These are phyloP conservation scores for Glomus cerebriforme DNA, from an alignment of 192 early-diverging fungal genomes.

Conservation along the genomic window DNA sequence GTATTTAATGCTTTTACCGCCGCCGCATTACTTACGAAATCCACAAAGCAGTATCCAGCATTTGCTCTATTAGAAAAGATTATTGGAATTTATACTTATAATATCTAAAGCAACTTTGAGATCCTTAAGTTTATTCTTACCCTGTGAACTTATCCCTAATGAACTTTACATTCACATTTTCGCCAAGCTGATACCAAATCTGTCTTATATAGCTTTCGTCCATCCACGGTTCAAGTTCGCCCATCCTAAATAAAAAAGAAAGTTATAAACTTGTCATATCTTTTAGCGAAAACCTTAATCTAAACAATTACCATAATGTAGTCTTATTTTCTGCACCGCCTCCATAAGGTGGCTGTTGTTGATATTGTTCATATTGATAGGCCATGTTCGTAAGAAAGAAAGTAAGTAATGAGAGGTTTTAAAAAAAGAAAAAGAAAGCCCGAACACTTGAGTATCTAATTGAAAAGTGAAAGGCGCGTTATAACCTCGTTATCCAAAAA, in stretches of 20 bases:
- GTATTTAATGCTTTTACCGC: constrained; percentile 72
- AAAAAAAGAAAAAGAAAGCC: neutral
- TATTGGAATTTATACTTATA: neutral
- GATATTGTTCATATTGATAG: constrained; percentile 35
- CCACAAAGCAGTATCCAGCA: constrained; percentile 94
- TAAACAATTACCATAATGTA: constrained; percentile 29
- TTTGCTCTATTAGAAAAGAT: constrained; percentile 42
- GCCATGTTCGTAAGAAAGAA: constrained; percentile 15
- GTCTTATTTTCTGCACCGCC: constrained; percentile 32
- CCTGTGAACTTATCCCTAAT: constrained; percentile 91
- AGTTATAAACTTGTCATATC: neutral
- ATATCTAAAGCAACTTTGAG: neutral
- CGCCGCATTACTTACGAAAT: constrained; percentile 67
- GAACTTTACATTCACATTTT: constrained; percentile 89
- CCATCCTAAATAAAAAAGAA: constrained; percentile 71
- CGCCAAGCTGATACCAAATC: constrained; percentile 83
- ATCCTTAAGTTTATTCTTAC: constrained; percentile 43
- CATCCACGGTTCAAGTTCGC: constrained; percentile 98
- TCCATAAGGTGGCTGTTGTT: constrained; percentile 27
- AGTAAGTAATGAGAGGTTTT: neutral
- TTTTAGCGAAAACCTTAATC: neutral
- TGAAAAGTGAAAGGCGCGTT: neutral
- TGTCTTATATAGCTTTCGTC: constrained; percentile 88
- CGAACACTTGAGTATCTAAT: neutral
- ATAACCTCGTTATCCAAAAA: neutral